A percentile compares a stretch with the other conserved stretches of the same genome.
These are phyloP conservation scores for Catunica adiposa DNA, from an alignment of 2,329 filamentous ascomycete species.

Conservation along the genomic window DNA sequence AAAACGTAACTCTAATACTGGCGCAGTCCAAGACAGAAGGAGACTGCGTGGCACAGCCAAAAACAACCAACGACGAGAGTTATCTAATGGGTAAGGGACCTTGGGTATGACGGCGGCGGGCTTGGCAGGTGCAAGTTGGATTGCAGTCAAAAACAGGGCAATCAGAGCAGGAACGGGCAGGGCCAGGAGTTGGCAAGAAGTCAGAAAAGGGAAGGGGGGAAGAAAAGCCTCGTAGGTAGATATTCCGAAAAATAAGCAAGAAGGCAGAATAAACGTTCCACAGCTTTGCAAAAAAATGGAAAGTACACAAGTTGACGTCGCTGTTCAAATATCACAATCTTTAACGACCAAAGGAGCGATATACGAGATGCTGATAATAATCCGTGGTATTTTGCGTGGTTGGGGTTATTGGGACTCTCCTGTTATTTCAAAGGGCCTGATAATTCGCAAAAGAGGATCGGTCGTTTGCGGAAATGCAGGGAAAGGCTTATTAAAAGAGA, in stretches of 20 bases:
- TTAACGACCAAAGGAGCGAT: neutral
- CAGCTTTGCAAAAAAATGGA: neutral
- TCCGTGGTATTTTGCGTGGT: neutral
- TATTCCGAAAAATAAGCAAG: neutral
- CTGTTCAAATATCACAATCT: neutral
- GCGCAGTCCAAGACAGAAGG: slow-evolving; percentile 3
- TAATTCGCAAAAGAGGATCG: neutral
- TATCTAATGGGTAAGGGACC: neutral
- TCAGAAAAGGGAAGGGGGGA: neutral
- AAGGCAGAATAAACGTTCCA: neutral
- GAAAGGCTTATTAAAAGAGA: neutral
- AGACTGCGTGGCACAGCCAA: slow-evolving; percentile 8
- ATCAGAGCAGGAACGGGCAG: neutral
- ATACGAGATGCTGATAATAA: neutral
- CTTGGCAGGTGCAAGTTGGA: neutral
- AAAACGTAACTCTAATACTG: neutral
- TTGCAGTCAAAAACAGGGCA: neutral
- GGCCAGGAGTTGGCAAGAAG: neutral
- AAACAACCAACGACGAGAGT: neutral
- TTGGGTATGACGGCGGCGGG: neutral
- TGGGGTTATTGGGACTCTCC: neutral
- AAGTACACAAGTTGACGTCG: neutral
- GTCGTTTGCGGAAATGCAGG: neutral
- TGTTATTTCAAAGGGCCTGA: neutral
- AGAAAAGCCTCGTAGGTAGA: neutral